phyloP scores from a whole-genome alignment of 2,329 filamentous ascomycete species.

The Arthrobotrys entomopaga region DNA sequence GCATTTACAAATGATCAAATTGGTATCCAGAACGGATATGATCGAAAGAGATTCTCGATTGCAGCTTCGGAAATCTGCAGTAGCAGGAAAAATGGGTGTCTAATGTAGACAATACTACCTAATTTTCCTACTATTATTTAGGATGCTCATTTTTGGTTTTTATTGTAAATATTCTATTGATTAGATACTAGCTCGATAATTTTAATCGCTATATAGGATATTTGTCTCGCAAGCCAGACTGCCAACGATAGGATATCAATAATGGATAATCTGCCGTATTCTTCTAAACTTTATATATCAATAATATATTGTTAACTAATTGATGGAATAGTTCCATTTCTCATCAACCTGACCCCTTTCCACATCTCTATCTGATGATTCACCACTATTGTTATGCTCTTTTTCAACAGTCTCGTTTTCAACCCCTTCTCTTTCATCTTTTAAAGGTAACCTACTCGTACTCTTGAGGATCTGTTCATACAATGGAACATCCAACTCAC shows the following conservation, averaged over 20 bases:
- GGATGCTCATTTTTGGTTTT: too few species aligned
- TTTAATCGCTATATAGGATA: too few species aligned
- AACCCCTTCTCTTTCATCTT: not conserved
- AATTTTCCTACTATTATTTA: too few species aligned
- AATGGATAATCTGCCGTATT: too few species aligned
- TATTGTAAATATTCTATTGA: too few species aligned
- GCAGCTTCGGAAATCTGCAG: slow-evolving; percentile 58
- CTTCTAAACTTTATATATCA: not conserved
- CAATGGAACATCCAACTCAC: slow-evolving; percentile 39
- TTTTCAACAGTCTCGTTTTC: slow-evolving; percentile 3
- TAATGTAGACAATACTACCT: slow-evolving; percentile 52
- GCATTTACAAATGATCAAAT: slow-evolving; percentile 6
- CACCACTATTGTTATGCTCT: not conserved
- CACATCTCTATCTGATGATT: slow-evolving; percentile 17
- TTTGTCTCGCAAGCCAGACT: too few species aligned
- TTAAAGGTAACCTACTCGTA: slow-evolving; percentile 30
- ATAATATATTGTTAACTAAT: not conserved
- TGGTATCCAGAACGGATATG: slow-evolving; percentile 2
- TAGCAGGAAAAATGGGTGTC: slow-evolving; percentile 59
- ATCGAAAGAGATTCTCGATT: slow-evolving; percentile 53
- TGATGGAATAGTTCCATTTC: slow-evolving; percentile 3
- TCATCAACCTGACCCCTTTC: slow-evolving; percentile 15
- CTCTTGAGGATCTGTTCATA: slow-evolving; percentile 50
- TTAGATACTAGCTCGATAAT: too few species aligned
- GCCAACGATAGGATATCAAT: too few species aligned